Base-by-base conservation (phyloP, 352 stramenopile genomes). In the Phytophthora ohioensis region DNA sequence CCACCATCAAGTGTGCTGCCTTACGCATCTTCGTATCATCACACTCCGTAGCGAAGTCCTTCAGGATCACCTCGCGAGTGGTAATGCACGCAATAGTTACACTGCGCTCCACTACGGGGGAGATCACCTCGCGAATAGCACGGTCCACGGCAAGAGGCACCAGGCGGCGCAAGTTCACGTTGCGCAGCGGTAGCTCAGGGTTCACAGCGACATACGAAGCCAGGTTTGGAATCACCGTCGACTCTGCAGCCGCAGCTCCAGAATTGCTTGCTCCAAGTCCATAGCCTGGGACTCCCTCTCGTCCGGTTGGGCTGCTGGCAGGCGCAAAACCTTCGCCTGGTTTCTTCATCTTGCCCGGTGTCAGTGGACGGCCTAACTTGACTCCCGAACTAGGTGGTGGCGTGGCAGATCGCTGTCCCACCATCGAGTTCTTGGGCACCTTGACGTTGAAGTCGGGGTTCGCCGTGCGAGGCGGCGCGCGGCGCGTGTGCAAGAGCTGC, bases 371-470 rank as follows among this genome's bases (percentile, higher is more conserved):
- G 9, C 80, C 60, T 13, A 89, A 54, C 65, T 88, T 90, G 31
- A 66, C 62, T 17, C 78, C 80, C n/a, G 70, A 73, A 3, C 78
- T 70, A 42, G 85, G 82, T 0, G 85, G 87, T 3, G 85, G 84
- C 42, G 87, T 92, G 31, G 83, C 81, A 39, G 81, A 86, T 0
- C 87, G 82, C 41, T 72, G 74, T 36, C 55, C 64, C 36, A 71
- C 71, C 42, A 76, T 69, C 5, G 65, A 42, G 51, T 78, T 86
- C 69, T 92, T 92, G 2, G 76, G 75, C 13, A 91, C 88, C 78
- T 99, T 99, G 21, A 99, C 88, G 67, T 99, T 99, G 72, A 99
- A 99, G 82, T 99, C 98, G 1, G 97, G 98, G 75, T 99, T 99
- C 31, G 90, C 90, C 32, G 98, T 90, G 21, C 99, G 98, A 32